phyloP scores from a whole-genome alignment of 192 early-diverging fungal genomes.

The Rhizoclosmatium globosum region DNA sequence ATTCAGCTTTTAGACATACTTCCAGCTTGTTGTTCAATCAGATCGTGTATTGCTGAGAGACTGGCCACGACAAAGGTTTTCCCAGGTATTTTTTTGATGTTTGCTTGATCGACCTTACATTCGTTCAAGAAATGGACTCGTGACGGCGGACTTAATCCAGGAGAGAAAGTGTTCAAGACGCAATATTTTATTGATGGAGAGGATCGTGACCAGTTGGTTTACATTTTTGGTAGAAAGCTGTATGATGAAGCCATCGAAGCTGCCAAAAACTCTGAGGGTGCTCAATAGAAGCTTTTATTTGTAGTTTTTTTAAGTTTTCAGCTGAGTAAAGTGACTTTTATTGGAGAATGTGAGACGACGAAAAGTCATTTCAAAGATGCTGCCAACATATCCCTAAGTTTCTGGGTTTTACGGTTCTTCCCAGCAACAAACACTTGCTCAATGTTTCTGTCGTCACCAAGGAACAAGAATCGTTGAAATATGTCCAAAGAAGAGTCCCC shows the following conservation, averaged over 20 bases:
- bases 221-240: slow-evolving; percentile 37
- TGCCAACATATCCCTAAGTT: no score
- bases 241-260: slow-evolving; percentile 35
- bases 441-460: slow-evolving; percentile 91
- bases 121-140: slow-evolving; percentile 41
- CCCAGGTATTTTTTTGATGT: slow-evolving; percentile 27
- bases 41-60: slow-evolving; percentile 35
- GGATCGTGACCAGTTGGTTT: slow-evolving; percentile 31
- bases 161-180: slow-evolving; percentile 13
- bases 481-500: slow-evolving; percentile 67
- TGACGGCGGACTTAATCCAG: slow-evolving; percentile 39
- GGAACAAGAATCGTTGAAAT: slow-evolving; percentile 81
- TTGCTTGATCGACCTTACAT: not conserved
- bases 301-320: no score
- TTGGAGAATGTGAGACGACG: no score
- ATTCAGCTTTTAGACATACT: slow-evolving; percentile 29
- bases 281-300: not conserved
- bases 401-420: slow-evolving; percentile 19
- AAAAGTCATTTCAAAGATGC: no score
- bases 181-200: slow-evolving; percentile 31
- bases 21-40: slow-evolving; percentile 36
- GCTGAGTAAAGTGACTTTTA: no score
- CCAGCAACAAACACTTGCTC: slow-evolving; percentile 83
- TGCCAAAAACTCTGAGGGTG: slow-evolving; percentile 7
- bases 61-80: slow-evolving; percentile 41